These are phyloP conservation scores for Triticum monococcum DNA, from an alignment of 176 grass and related monocot genomes.

Conservation along the genomic window DNA sequence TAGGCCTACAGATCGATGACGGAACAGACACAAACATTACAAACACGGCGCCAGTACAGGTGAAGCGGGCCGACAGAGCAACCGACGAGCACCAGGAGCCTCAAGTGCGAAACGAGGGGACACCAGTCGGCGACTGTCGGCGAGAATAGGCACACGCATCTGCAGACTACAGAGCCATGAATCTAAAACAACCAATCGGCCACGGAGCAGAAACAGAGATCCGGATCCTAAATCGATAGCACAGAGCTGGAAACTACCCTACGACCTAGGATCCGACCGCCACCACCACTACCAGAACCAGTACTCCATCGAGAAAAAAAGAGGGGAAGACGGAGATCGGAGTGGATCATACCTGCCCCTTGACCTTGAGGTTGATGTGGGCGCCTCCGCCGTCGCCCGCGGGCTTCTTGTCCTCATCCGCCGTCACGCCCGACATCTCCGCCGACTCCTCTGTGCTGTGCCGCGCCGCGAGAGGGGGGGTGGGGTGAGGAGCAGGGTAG, in stretches of 20 bases:
- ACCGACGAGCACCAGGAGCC: too few species aligned
- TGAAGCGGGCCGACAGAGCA: background rate
- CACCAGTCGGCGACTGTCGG: background rate
- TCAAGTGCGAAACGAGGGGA: too few species aligned
- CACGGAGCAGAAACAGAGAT: background rate
- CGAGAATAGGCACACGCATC: background rate
- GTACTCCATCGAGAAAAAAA: background rate
- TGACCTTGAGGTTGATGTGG: slow-evolving; percentile 85
- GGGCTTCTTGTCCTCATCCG: slow-evolving; percentile 16
- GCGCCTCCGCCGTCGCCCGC: slow-evolving; percentile 57
- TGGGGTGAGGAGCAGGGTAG: too few species aligned
- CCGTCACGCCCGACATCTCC: slow-evolving; percentile 12
- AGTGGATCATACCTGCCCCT: slow-evolving; percentile 54
- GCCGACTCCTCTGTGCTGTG: background rate
- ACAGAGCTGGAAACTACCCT: background rate
- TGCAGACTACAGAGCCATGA: background rate
- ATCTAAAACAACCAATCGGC: background rate
- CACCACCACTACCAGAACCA: background rate
- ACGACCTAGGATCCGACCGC: background rate
- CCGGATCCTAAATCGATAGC: background rate
- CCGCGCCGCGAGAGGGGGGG: background rate
- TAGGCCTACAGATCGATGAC: background rate
- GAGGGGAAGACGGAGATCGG: background rate
- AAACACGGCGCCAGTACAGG: too few species aligned
- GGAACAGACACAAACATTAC: background rate